Conservation (phyloP, 352 stramenopile genomes). For the Pythium volutum region DNA sequence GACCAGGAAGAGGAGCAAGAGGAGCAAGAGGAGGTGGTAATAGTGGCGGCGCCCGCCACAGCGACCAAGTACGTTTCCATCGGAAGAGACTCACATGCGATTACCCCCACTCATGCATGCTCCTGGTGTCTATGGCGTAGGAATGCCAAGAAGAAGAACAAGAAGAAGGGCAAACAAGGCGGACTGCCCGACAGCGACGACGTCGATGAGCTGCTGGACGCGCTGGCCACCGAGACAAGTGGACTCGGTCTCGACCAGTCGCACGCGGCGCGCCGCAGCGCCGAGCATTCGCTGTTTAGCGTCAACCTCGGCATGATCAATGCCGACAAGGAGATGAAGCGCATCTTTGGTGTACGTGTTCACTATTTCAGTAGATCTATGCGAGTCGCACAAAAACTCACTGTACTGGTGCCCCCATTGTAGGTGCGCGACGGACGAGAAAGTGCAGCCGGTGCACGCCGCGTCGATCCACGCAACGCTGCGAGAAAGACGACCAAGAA, state of each 20-base stretch:
- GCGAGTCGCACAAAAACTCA: no score
- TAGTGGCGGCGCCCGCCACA: background rate
- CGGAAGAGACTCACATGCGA: background rate
- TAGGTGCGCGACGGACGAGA: conserved; percentile 69
- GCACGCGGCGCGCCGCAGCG: conserved; percentile 32
- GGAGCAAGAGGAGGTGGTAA: conserved; percentile 6
- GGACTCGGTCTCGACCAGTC: conserved; percentile 37
- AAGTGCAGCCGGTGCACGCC: conserved; percentile 31
- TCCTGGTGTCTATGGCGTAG: background rate
- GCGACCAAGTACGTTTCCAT: conserved; percentile 4
- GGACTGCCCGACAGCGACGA: conserved; percentile 29
- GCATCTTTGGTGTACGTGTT: conserved; percentile 71
- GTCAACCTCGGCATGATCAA: conserved; percentile 77
- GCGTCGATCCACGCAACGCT: conserved; percentile 58
- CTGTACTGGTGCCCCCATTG: background rate
- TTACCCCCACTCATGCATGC: background rate
- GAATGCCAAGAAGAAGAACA: conserved; percentile 16
- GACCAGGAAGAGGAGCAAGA: conserved; percentile 38
- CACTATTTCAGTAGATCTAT: no score
- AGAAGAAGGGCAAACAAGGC: conserved; percentile 34
- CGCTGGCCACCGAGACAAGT: conserved; percentile 43
- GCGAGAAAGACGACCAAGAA: conserved; percentile 66
- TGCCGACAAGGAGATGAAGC: conserved; percentile 88
- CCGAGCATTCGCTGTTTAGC: conserved; percentile 58
- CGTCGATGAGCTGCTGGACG: conserved; percentile 70